Conservation (phyloP, 2,329 filamentous ascomycete genomes). For the Simplicillium aogashimaense region DNA sequence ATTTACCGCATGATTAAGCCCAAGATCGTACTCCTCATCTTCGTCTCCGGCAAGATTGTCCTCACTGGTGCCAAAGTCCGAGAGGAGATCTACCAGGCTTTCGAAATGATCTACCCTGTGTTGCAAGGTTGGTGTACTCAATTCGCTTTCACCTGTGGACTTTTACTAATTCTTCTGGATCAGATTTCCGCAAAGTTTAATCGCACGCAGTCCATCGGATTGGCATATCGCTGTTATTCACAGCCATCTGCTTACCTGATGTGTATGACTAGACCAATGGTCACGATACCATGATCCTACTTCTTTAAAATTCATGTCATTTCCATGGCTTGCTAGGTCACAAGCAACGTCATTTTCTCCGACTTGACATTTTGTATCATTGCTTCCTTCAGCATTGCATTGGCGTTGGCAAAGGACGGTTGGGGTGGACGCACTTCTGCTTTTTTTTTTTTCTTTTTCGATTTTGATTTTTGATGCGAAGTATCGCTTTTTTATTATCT, state of each 20-base stretch:
- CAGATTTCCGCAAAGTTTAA: slow-evolving; percentile 51
- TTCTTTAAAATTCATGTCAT: slow-evolving; percentile 10
- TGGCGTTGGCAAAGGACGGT: slow-evolving; percentile 39
- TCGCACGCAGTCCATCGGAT: slow-evolving; percentile 6
- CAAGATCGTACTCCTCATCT: slow-evolving; percentile 96
- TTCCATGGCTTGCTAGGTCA: slow-evolving; percentile 14
- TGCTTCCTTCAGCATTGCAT: slow-evolving; percentile 42
- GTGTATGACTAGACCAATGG: slow-evolving; percentile 32
- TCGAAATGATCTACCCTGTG: slow-evolving; percentile 96
- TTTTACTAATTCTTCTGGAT: slow-evolving; percentile 1
- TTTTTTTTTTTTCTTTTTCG: slow-evolving; percentile 16
- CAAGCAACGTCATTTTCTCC: slow-evolving; percentile 8
- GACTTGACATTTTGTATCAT: slow-evolving; percentile 23
- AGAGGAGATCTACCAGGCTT: slow-evolving; percentile 95
- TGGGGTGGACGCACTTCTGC: slow-evolving; percentile 16
- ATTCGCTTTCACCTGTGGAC: not conserved
- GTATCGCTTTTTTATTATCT: too few species aligned
- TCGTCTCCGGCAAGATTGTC: slow-evolving; percentile 97
- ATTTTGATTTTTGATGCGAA: slow-evolving; percentile 14
- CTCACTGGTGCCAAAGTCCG: slow-evolving; percentile 95
- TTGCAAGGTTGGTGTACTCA: slow-evolving; percentile 57
- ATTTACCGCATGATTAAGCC: slow-evolving; percentile 99
- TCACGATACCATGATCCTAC: slow-evolving; percentile 39
- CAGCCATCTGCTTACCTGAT: slow-evolving; percentile 10
- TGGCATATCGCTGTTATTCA: not conserved